phyloP scores from a whole-genome alignment of 306 rosid genomes.

The Delonix regia region DNA sequence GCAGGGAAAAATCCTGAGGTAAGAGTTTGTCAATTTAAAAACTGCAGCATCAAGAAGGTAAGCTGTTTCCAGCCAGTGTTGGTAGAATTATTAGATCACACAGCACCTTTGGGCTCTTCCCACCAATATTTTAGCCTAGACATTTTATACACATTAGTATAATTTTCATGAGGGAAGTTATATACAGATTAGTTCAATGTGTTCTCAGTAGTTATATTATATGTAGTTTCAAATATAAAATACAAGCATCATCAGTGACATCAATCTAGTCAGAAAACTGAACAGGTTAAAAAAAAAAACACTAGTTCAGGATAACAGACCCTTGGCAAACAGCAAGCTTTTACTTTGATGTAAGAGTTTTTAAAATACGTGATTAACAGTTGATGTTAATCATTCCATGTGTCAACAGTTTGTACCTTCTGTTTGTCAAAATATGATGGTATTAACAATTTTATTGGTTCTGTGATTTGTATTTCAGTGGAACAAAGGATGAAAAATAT shows the following conservation, averaged over 20 bases:
- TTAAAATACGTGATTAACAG: neutral
- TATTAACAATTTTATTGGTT: neutral
- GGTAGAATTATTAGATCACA: slow-evolving; percentile 26
- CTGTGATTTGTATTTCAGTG: neutral
- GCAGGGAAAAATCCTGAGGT: slow-evolving; percentile 56
- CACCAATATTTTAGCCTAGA: slow-evolving; percentile 24
- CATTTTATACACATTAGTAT: slow-evolving; percentile 29
- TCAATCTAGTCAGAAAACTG: neutral
- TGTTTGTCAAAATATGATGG: neutral
- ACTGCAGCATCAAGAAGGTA: slow-evolving; percentile 18
- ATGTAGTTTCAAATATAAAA: slow-evolving; percentile 4
- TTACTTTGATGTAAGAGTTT: too few species aligned
- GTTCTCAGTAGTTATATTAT: slow-evolving; percentile 10
- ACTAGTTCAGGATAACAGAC: neutral
- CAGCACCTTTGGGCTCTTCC: neutral
- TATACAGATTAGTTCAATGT: slow-evolving; percentile 44
- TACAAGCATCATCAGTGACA: slow-evolving; percentile 1
- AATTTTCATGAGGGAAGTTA: slow-evolving; percentile 44
- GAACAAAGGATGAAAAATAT: neutral
- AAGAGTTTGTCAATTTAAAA: slow-evolving; percentile 21
- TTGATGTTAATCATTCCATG: neutral
- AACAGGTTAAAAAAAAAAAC: neutral
- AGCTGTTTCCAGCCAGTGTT: slow-evolving; percentile 25
- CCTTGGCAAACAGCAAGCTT: too few species aligned
- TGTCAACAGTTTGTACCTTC: neutral